phyloP scores from a whole-genome alignment of 2,329 filamentous ascomycete species.

The Penicillium sp. region DNA sequence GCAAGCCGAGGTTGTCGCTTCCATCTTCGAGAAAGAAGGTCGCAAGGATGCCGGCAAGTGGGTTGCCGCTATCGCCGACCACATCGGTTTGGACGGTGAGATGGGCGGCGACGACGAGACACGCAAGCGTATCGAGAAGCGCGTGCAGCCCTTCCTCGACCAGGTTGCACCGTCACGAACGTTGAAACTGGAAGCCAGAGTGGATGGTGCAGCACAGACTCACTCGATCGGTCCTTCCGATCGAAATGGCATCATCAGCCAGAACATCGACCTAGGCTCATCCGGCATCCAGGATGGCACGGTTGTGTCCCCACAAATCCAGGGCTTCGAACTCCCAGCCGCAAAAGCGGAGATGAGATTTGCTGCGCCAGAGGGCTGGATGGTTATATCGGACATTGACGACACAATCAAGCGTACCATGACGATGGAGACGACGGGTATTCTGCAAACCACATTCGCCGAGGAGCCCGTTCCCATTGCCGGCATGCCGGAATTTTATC shows the following conservation, averaged over 20 bases:
- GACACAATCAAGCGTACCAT: constrained; percentile 93
- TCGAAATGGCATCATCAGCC: constrained; percentile 71
- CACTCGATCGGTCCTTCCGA: constrained; percentile 71
- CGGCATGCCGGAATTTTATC: constrained; percentile 86
- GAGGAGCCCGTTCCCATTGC: constrained; percentile 71
- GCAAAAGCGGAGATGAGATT: constrained; percentile 73
- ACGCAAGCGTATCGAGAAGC: constrained; percentile 64
- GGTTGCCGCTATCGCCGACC: constrained; percentile 71
- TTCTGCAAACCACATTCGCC: constrained; percentile 82
- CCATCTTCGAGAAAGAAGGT: constrained; percentile 75
- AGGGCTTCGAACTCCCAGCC: constrained; percentile 26
- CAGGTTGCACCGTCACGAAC: constrained; percentile 72
- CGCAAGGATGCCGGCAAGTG: constrained; percentile 69
- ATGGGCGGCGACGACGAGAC: constrained; percentile 55
- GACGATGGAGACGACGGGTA: constrained; percentile 78
- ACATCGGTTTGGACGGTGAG: constrained; percentile 68
- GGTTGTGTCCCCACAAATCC: constrained; percentile 44
- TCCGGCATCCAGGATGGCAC: constrained; percentile 53
- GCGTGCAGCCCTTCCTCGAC: constrained; percentile 71
- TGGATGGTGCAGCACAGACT: constrained; percentile 47
- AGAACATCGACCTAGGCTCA: constrained; percentile 60
- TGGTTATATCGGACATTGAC: constrained; percentile 85
- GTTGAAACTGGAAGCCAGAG: constrained; percentile 66
- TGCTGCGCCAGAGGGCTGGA: constrained; percentile 79
- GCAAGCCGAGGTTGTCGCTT: constrained; percentile 82